Percentiles rank a stretch among this genome's conserved stretches.
phyloP scores from a whole-genome alignment of 768 basidiomycete species.

The Tylopilus intermedius region DNA sequence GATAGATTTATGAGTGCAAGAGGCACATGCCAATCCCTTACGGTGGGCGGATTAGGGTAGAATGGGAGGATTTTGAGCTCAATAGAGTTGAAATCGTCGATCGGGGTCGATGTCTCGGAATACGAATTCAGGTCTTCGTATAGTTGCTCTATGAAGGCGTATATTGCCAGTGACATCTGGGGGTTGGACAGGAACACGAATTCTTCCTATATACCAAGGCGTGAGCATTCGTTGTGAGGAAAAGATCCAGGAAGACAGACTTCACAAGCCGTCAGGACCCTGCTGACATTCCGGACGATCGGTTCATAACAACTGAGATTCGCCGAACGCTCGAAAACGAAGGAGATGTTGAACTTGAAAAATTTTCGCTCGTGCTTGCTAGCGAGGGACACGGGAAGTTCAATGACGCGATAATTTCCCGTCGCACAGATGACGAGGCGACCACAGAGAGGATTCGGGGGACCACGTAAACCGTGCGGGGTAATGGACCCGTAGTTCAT shows the following conservation, averaged over 20 bases:
- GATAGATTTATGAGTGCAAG: slow-evolving; percentile 80
- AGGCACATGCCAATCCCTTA: slow-evolving; percentile 95
- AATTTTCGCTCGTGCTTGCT: slow-evolving; percentile 80
- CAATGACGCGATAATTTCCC: slow-evolving; percentile 78
- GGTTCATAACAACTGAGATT: slow-evolving; percentile 96
- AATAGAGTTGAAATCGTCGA: slow-evolving; percentile 90
- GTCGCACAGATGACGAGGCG: slow-evolving; percentile 85
- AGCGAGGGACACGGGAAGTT: slow-evolving; percentile 79
- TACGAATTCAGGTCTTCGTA: slow-evolving; percentile 98
- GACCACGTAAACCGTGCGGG: slow-evolving; percentile 73
- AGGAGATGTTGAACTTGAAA: slow-evolving; percentile 92
- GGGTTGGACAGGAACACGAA: slow-evolving; percentile 80
- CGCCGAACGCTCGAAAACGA: slow-evolving; percentile 88
- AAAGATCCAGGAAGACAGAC: slow-evolving; percentile 40
- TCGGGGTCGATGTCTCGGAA: slow-evolving; percentile 88
- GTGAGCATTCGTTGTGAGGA: background rate
- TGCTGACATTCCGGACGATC: slow-evolving; percentile 88
- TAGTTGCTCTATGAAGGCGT: slow-evolving; percentile 88
- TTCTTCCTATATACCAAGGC: slow-evolving; percentile 60
- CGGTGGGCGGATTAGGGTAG: slow-evolving; percentile 87
- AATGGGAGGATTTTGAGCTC: slow-evolving; percentile 96
- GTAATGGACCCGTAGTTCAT: slow-evolving; percentile 64
- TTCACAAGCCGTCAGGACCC: slow-evolving; percentile 86
- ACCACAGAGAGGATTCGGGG: slow-evolving; percentile 78
- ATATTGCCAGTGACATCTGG: slow-evolving; percentile 58